Conservation (phyloP, 2,329 filamentous ascomycete genomes). For the Metarhizium album region DNA sequence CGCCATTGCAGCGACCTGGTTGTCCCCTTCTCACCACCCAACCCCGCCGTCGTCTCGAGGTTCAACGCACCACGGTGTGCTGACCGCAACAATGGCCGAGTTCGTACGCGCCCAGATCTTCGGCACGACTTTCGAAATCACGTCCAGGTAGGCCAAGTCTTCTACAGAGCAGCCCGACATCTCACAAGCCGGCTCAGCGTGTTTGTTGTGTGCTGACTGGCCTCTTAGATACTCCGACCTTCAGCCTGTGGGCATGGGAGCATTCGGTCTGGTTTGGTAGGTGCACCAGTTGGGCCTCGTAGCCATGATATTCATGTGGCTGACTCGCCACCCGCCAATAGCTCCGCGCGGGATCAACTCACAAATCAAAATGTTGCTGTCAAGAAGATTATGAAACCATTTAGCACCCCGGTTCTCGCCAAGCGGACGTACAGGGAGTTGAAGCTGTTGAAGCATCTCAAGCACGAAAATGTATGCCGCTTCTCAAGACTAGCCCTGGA, state of each 20-base stretch:
- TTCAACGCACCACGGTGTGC: neutral
- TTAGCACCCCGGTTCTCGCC: constrained; percentile 95
- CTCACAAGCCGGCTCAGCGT: neutral
- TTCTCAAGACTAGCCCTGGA: neutral
- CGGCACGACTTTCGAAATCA: constrained; percentile 99
- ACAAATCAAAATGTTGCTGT: constrained; percentile 94
- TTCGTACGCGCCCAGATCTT: constrained; percentile 99
- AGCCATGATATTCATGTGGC: neutral
- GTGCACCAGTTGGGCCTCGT: constrained; percentile 15
- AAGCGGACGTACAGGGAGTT: constrained; percentile 97
- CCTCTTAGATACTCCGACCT: constrained; percentile 79
- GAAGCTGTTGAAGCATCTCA: constrained; percentile 92
- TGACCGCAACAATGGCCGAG: constrained; percentile 70
- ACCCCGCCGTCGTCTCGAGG: neutral
- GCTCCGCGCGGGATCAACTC: constrained; percentile 95
- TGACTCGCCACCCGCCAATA: constrained; percentile 25
- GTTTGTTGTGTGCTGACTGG: neutral
- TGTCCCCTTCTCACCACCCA: neutral
- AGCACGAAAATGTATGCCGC: constrained; percentile 80
- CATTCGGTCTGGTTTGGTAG: constrained; percentile 96
- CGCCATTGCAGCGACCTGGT: neutral
- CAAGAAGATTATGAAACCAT: constrained; percentile 99
- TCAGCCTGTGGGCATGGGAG: constrained; percentile 97
- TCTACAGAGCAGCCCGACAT: neutral
- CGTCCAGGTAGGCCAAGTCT: constrained; percentile 62